Evolutionary conservation across 2,329 filamentous ascomycete genomes (phyloP), one percentile per base, ranked within the genome.

Genomic region (Emergomyces orientalis): DNA sequence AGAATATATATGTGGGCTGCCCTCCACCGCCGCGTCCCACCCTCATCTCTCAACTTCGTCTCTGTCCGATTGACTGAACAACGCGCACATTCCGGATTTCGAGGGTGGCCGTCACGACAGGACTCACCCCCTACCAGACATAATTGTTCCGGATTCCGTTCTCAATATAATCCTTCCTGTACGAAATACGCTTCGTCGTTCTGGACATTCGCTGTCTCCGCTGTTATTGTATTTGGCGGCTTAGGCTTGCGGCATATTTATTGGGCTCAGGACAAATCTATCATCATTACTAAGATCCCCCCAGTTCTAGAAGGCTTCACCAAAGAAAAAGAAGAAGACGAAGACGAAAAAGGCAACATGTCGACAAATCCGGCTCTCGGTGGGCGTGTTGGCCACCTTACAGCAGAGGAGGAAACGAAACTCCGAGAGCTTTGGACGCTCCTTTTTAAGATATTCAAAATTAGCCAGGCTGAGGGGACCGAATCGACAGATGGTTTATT

Each of bases 401-500:
- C 92, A n/a, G 76, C 86, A 2, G 92, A 97, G 66, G 87, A 99
- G 77, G 90, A 96, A 70, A 84, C 84, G 66, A 97, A 95, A 78
- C 80, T 99, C 63, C 89, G 88, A 71, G 88, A 95, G 75, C 83
- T 97, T 68, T 99, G 94, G 94, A 77, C 82, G 17, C 80, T 86
- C 61, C 82, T 91, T 43, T 82, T 95, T 67, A 87, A 88, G 61
- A 82, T 91, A 47, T 82, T 95, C 67, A 87, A 88, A 66, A 81
- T 96, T 54, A 91, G 89, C 72, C 89, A 88, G 34, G 82, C 34
- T 91, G 62, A 72, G 68, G 66, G 64, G 67, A 62, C 37, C 25
- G 43, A 45, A 13, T 47, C 9, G 57, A 6, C 32, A 32, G 25
- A 54, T 37, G 22, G 54, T 49, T 52, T 71, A 63, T 65, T 72